Evolutionary conservation across 768 basidiomycete genomes (phyloP).

Genomic region (Erythrobasidium yunnanense): DNA sequence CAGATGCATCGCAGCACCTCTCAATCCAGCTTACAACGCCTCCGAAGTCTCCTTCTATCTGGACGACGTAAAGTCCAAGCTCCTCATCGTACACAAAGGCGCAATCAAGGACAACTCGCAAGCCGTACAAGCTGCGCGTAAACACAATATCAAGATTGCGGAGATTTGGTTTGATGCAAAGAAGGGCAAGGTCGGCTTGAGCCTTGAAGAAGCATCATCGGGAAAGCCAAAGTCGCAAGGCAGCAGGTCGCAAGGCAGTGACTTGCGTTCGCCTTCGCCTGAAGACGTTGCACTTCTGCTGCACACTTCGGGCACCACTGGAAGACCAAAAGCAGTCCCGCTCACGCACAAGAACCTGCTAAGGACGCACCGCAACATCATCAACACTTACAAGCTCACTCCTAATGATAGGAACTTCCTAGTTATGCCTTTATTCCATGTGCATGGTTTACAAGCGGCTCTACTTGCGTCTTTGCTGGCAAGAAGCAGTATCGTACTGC

Average conservation of each 20-base stretch:
- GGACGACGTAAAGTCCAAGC: conserved; percentile 25
- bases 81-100: conserved; percentile 28
- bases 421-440: conserved; percentile 54
- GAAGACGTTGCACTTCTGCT: conserved; percentile 51
- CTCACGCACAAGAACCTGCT: conserved; percentile 41
- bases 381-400: conserved; percentile 41
- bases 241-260: too few species aligned
- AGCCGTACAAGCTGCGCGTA: conserved; percentile 28
- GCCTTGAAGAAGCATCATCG: not conserved
- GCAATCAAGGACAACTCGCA: conserved; percentile 4
- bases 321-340: conserved; percentile 49
- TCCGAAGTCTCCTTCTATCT: conserved; percentile 33
- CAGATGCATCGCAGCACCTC: conserved; percentile 28
- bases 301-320: conserved; percentile 55
- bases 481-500: conserved; percentile 52
- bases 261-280: too few species aligned
- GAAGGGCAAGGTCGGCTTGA: conserved; percentile 3
- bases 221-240: not conserved
- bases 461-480: conserved; percentile 52
- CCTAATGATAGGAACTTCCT: conserved; percentile 40
- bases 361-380: conserved; percentile 41
- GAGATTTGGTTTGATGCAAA: conserved; percentile 26
- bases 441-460: conserved; percentile 53
- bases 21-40: conserved; percentile 30
- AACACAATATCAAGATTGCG: conserved; percentile 27